These are phyloP conservation scores for Hericium rajendrae DNA, from an alignment of 768 basidiomycete genomes.

Conservation along the genomic window DNA sequence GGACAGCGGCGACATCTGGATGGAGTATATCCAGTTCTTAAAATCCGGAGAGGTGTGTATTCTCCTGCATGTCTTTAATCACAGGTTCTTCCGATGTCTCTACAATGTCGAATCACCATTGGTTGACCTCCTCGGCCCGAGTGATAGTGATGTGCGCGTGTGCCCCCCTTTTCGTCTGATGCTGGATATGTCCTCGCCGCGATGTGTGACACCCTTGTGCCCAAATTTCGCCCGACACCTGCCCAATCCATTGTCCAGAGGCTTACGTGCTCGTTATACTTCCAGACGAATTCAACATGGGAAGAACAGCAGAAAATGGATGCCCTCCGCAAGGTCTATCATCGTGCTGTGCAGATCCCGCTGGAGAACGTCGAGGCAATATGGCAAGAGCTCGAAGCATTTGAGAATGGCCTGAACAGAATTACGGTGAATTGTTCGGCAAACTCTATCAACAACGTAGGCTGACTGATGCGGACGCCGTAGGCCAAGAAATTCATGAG, in stretches of 20 bases:
- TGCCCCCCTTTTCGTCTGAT: conserved; percentile 1
- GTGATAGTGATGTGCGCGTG: conserved; percentile 10
- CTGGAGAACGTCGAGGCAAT: conserved; percentile 86
- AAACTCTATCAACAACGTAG: neutral
- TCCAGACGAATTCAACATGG: conserved; percentile 73
- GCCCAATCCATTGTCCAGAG: neutral
- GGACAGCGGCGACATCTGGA: conserved; percentile 88
- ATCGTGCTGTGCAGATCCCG: conserved; percentile 89
- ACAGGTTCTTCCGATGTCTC: conserved; percentile 9
- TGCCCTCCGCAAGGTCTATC: conserved; percentile 81
- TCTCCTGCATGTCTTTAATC: conserved; percentile 5
- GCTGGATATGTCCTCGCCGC: conserved; percentile 3
- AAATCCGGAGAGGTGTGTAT: conserved; percentile 62
- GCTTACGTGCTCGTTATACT: conserved; percentile 1
- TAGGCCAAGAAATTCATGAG: conserved; percentile 93
- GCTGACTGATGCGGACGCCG: neutral
- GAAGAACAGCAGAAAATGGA: conserved; percentile 96
- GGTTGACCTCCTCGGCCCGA: conserved; percentile 2
- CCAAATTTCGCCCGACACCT: neutral
- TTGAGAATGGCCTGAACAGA: conserved; percentile 82
- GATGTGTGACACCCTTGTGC: conserved; percentile 1
- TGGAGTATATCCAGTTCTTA: conserved; percentile 87
- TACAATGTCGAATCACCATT: conserved; percentile 11
- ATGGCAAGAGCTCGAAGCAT: conserved; percentile 91
- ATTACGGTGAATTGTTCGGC: conserved; percentile 46